Percentiles rank a stretch among this genome's conserved stretches.
phyloP scores from a whole-genome alignment of 2,329 filamentous ascomycete species.

The Aurifilum marmelostoma region DNA sequence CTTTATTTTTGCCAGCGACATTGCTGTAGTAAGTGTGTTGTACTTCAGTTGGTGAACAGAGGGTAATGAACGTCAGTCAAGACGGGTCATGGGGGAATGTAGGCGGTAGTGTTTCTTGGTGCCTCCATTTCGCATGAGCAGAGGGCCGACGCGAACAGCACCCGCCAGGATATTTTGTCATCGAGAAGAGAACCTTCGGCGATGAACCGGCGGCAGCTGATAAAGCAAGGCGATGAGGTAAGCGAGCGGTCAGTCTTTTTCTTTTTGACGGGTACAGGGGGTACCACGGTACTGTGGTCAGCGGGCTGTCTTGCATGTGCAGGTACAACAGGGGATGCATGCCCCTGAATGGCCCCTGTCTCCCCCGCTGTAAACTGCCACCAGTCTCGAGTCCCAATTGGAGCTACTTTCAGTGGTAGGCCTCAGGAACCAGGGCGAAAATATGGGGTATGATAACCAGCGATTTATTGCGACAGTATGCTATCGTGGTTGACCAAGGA shows the following conservation, averaged over 20 bases:
- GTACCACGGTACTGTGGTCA: no score
- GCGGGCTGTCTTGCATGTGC: background rate
- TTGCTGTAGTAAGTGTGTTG: constrained; percentile 36
- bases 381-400: background rate
- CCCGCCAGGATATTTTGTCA: constrained; percentile 21
- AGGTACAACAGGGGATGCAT: constrained; percentile 2
- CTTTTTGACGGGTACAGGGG: background rate
- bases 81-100: background rate
- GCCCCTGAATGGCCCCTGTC: constrained; percentile 12
- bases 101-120: background rate
- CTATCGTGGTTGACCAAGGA: background rate
- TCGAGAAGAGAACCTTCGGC: constrained; percentile 15
- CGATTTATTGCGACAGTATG: background rate
- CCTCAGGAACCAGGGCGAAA: background rate
- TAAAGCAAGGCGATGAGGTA: constrained; percentile 21
- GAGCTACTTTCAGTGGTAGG: background rate
- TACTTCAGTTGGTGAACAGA: background rate
- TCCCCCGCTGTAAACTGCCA: background rate
- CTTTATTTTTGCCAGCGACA: constrained; percentile 72
- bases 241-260: no score
- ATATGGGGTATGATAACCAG: background rate
- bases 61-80: background rate
- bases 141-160: background rate
- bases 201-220: constrained; percentile 30
- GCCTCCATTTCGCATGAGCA: constrained; percentile 22